Conservation (phyloP, 2,329 filamentous ascomycete genomes). For the Ploettnerulaceae sp. region DNA sequence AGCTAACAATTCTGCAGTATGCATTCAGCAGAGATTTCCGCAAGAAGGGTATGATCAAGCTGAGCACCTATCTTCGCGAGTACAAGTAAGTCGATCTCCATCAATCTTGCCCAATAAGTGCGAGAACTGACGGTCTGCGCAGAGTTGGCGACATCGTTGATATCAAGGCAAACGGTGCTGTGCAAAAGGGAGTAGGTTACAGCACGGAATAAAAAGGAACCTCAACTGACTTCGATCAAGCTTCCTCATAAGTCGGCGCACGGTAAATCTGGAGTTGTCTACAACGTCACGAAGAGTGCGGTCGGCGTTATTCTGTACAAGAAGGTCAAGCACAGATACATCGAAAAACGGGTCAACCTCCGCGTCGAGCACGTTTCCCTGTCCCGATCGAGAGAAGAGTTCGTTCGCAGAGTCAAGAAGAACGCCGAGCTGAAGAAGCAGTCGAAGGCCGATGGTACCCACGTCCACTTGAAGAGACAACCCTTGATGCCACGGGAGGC, state of each 20-base stretch:
- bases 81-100: slow-evolving; percentile 65
- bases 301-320: slow-evolving; percentile 99
- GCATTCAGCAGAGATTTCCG: slow-evolving; percentile 81
- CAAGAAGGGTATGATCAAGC: slow-evolving; percentile 87
- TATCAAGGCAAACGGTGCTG: slow-evolving; percentile 96
- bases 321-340: slow-evolving; percentile 98
- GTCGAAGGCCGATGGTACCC: slow-evolving; percentile 84
- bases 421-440: slow-evolving; percentile 90
- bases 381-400: slow-evolving; percentile 94
- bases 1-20: slow-evolving; percentile 42
- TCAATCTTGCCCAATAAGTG: neutral
- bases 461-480: slow-evolving; percentile 90
- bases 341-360: slow-evolving; percentile 99
- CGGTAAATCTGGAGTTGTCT: slow-evolving; percentile 81
- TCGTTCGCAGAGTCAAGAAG: slow-evolving; percentile 92
- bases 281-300: slow-evolving; percentile 98
- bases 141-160: slow-evolving; percentile 98
- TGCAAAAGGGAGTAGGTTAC: slow-evolving; percentile 85
- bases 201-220: neutral
- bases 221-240: neutral
- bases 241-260: slow-evolving; percentile 26
- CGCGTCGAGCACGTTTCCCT: slow-evolving; percentile 94
- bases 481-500: slow-evolving; percentile 74
- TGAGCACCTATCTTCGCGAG: slow-evolving; percentile 90
- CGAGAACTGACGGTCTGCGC: slow-evolving; percentile 41